Evolutionary conservation across 345 rosid species (phyloP).

Genomic region (Psidium friedrichsthalianum): DNA sequence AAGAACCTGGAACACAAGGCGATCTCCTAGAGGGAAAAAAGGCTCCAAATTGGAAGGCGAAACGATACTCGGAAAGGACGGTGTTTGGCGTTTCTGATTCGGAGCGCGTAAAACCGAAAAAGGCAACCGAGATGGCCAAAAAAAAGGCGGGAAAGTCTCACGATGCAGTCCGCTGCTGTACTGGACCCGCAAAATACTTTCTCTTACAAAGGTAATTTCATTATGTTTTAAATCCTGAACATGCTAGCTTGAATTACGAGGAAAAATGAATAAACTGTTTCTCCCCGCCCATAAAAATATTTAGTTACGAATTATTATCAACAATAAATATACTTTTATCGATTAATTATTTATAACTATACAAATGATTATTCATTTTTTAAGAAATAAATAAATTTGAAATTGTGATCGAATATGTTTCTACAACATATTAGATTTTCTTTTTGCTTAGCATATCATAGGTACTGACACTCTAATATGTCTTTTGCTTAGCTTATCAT

Average conservation of each 20-base stretch:
- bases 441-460: no score
- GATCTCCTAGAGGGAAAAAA: background rate
- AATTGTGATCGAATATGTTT: background rate
- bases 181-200: background rate
- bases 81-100: background rate
- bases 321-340: background rate
- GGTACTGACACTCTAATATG: no score
- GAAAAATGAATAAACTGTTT: background rate
- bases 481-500: no score
- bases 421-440: background rate
- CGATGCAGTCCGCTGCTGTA: background rate
- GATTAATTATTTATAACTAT: background rate
- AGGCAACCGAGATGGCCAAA: background rate
- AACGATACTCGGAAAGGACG: background rate
- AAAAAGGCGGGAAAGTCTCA: background rate
- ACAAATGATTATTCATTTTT: background rate
- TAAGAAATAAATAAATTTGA: background rate
- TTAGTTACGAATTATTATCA: fast-evolving
- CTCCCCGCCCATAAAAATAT: background rate
- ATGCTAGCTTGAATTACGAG: no score
- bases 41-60: background rate
- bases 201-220: no score
- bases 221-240: no score
- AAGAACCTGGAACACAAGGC: background rate
- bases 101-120: background rate